phyloP scores from a whole-genome alignment of 2,329 filamentous ascomycete genomes.

The Fusarium haematococcum region DNA sequence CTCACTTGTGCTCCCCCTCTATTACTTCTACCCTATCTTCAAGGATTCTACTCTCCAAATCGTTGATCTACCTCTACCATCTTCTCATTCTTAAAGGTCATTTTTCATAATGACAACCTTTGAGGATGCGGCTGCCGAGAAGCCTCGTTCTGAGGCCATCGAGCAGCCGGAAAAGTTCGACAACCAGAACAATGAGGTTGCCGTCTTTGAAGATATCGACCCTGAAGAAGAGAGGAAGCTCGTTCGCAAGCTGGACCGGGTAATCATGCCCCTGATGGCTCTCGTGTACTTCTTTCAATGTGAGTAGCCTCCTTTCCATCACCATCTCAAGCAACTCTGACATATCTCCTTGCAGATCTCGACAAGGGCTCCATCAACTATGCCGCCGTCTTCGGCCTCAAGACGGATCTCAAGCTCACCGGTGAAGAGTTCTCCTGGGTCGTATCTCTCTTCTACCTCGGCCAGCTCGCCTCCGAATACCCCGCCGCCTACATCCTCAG shows the following conservation, averaged over 20 bases:
- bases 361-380: conserved; percentile 37
- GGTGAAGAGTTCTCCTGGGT: conserved; percentile 25
- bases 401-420: conserved; percentile 17
- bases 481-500: conserved; percentile 32
- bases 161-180: conserved; percentile 8
- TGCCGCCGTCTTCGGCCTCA: conserved; percentile 31
- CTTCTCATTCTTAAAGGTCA: not conserved
- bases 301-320: not conserved
- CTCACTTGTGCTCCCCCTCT: not conserved
- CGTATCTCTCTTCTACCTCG: conserved; percentile 34
- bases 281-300: conserved; percentile 37
- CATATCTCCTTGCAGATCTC: conserved; percentile 14
- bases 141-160: not conserved
- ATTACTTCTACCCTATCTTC: not conserved
- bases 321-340: not conserved
- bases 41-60: not conserved
- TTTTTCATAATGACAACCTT: conserved; percentile 7
- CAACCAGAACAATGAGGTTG: conserved; percentile 17
- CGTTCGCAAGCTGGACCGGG: conserved; percentile 29
- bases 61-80: too few species aligned
- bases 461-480: conserved; percentile 30
- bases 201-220: conserved; percentile 34
- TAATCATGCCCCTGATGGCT: conserved; percentile 36
- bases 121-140: not conserved
- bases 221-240: conserved; percentile 25